These are phyloP conservation scores for Leccinum incarnatum DNA, from an alignment of 768 basidiomycete genomes.

Conservation along the genomic window DNA sequence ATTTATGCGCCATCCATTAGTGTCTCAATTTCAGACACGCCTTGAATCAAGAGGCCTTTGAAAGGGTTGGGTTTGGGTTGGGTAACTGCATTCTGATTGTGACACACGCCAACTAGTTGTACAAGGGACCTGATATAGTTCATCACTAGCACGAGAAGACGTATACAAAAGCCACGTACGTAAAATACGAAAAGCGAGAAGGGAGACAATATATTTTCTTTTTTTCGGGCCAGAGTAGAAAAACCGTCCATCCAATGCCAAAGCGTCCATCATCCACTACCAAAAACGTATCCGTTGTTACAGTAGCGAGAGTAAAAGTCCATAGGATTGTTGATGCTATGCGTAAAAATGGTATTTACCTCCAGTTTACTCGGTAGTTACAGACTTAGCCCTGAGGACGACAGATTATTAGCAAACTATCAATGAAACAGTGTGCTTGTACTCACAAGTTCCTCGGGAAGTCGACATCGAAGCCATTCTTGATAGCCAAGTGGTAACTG, in stretches of 20 bases:
- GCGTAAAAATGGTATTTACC: not conserved
- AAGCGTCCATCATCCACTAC: conserved; percentile 30
- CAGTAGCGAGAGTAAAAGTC: conserved; percentile 13
- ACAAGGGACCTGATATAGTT: not conserved
- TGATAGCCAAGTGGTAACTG: conserved; percentile 94
- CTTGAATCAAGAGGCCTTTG: not conserved
- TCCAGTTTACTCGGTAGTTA: conserved; percentile 60
- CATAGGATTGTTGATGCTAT: conserved; percentile 6
- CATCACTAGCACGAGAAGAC: not conserved
- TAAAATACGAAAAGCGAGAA: not conserved
- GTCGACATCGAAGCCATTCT: conserved; percentile 96
- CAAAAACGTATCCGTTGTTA: conserved; percentile 24
- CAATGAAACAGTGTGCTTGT: not conserved
- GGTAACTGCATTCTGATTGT: not conserved
- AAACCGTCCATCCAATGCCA: conserved; percentile 24
- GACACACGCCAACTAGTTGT: not conserved
- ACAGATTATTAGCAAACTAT: conserved; percentile 8
- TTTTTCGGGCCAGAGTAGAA: conserved; percentile 2
- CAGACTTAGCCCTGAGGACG: conserved; percentile 64
- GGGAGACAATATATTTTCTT: not conserved
- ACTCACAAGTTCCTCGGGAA: conserved; percentile 95
- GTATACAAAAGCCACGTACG: not conserved
- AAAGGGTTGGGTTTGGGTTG: not conserved
- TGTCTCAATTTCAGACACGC: too few species aligned
- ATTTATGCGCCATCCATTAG: too few species aligned